Evolutionary conservation across 768 basidiomycete genomes (phyloP), one percentile per base, ranked within the genome.

Genomic region (Lentinula sp.): DNA sequence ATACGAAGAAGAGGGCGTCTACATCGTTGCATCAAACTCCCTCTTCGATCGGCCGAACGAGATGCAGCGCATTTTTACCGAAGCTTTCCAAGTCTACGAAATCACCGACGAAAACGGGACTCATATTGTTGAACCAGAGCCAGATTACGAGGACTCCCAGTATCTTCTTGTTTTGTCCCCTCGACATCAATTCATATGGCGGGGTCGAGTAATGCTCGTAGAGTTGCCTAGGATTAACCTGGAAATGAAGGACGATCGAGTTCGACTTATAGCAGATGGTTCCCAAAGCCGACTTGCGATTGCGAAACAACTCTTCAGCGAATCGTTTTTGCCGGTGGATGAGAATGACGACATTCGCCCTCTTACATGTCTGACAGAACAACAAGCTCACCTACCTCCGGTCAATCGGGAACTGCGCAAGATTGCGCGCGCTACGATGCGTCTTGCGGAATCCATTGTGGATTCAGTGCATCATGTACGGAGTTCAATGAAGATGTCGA

Each of bases 211-310:
- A 52, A 81, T 95, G 73, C 80, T 93, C 67, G 76, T 93, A 37
- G 81, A 85, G 59, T 75, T 95, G 16, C 85, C 89, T 13, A 86
- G 78, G 66, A 78, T 94, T 64, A 88, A 93, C n/a, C 75, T 96
- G 23, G 90, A 89, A 60, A 76, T 91, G 61, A 88, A 87, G 67
- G 95, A 96, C 63, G 86, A 89, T 65, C 85, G 93, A n/a, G 84
- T 94, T n/a, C 86, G 95, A 23, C 78, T 99, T 31, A 84, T 98
- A 59, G 91, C 96, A 6, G 93, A 97, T 68, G 95, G 95, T 9
- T 85, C 95, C 0, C 85, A 87, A 63, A 81, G 84, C 23, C 85
- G 91, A 9, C 79, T 99, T 35, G 78, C 78, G 13, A 66, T 85
- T 23, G 91, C 93, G 21, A 96, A 95, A 70, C 84, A 89, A 51